Conservation (phyloP, 2,329 filamentous ascomycete genomes). For the Atkinsonella hypoxylon region DNA sequence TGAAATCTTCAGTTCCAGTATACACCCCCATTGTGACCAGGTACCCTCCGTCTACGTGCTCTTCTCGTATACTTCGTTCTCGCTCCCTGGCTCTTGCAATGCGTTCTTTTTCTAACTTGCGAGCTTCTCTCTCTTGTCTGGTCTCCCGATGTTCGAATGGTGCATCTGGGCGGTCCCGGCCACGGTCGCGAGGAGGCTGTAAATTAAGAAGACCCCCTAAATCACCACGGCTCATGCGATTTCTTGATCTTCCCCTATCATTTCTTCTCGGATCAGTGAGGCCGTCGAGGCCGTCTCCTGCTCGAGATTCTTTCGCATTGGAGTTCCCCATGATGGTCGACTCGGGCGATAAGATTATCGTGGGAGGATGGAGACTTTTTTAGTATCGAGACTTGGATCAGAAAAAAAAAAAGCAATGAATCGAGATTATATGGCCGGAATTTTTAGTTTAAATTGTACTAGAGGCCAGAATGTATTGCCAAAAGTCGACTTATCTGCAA, state of each 20-base stretch:
- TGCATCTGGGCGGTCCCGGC: conserved; percentile 22
- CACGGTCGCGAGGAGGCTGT: conserved; percentile 25
- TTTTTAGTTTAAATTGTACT: background rate
- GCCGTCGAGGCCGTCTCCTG: conserved; percentile 13
- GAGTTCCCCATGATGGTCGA: conserved; percentile 24
- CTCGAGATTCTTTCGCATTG: conserved; percentile 27
- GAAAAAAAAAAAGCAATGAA: background rate
- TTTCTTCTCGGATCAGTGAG: conserved; percentile 6
- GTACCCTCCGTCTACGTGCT: conserved; percentile 88
- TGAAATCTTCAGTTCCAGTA: conserved; percentile 85
- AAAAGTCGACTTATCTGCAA: background rate
- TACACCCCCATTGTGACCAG: conserved; percentile 92
- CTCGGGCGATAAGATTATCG: background rate
- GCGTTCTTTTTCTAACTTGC: conserved; percentile 73
- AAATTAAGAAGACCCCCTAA: conserved; percentile 34
- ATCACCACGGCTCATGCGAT: conserved; percentile 30
- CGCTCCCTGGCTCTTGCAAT: conserved; percentile 66
- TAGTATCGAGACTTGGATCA: background rate
- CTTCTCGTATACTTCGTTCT: conserved; percentile 80
- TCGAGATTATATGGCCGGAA: no score
- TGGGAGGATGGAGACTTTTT: no score
- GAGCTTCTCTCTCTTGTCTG: conserved; percentile 79
- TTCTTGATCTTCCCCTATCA: conserved; percentile 13
- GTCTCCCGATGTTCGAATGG: conserved; percentile 66
- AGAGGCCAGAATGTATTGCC: background rate